phyloP scores from a whole-genome alignment of 2,329 filamentous ascomycete species.

The Neonectria coccinea region DNA sequence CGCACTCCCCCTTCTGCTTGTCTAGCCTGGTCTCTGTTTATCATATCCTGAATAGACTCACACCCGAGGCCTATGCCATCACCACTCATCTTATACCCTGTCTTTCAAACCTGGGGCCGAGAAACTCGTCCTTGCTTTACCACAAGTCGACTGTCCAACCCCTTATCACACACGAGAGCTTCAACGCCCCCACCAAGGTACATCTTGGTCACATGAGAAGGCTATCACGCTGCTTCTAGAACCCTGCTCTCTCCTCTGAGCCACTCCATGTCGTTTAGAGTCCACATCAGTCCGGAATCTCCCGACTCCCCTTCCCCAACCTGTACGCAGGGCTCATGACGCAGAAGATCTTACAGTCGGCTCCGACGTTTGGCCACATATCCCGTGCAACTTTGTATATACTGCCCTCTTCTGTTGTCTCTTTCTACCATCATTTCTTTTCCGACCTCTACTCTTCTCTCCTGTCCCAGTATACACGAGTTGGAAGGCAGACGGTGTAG shows the following conservation, averaged over 20 bases:
- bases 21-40: background rate
- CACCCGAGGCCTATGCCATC: background rate
- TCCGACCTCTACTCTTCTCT: background rate
- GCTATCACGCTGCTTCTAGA: background rate
- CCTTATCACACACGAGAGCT: background rate
- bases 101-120: background rate
- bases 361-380: background rate
- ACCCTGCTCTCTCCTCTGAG: background rate
- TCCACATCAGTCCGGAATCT: background rate
- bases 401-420: background rate
- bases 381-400: background rate
- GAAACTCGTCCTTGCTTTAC: background rate
- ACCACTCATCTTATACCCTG: background rate
- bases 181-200: background rate
- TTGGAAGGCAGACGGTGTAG: background rate
- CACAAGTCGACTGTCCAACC: background rate
- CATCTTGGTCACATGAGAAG: background rate
- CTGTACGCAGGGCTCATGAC: background rate
- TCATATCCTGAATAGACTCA: background rate
- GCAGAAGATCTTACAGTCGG: background rate
- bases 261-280: background rate
- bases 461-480: background rate
- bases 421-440: background rate
- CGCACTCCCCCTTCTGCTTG: background rate
- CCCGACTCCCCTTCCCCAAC: background rate